Conservation (phyloP, 225 moss, liverwort and hornwort species). For the Climacium dendroides region DNA sequence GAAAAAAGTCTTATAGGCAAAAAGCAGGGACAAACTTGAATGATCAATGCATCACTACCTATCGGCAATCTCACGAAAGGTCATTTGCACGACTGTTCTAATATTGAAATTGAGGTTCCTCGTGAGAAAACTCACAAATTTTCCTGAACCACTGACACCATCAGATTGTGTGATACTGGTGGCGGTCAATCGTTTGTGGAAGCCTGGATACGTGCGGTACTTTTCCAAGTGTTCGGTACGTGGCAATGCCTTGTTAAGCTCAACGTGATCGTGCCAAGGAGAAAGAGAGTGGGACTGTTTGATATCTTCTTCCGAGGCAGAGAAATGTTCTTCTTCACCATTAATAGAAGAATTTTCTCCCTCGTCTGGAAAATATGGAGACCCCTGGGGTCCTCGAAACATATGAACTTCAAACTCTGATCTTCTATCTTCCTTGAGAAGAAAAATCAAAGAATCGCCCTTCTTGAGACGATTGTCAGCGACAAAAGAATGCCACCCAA, state of each 20-base stretch:
- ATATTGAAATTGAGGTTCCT: not conserved
- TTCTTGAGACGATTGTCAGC: not conserved
- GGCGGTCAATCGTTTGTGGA: not conserved
- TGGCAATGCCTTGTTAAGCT: not conserved
- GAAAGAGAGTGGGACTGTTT: not conserved
- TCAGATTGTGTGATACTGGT: accelerated
- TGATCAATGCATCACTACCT: not conserved
- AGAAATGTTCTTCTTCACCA: not conserved
- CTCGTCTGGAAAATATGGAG: not conserved
- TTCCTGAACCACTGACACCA: not conserved
- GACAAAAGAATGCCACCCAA: not conserved
- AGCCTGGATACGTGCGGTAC: not conserved
- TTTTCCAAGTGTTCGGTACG: not conserved
- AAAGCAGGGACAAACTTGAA: not conserved
- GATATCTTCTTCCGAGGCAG: not conserved
- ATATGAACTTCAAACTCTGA: not conserved
- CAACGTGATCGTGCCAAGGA: no score
- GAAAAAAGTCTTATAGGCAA: no score
- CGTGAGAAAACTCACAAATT: not conserved
- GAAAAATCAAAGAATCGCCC: not conserved
- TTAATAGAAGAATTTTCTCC: not conserved
- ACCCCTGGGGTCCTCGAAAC: not conserved
- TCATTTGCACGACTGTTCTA: not conserved
- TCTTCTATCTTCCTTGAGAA: not conserved
- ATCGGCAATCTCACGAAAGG: not conserved